A percentile compares a stretch with the other conserved stretches of the same genome.
phyloP scores from a whole-genome alignment of 2,329 filamentous ascomycete species.

The Periconia digitata region DNA sequence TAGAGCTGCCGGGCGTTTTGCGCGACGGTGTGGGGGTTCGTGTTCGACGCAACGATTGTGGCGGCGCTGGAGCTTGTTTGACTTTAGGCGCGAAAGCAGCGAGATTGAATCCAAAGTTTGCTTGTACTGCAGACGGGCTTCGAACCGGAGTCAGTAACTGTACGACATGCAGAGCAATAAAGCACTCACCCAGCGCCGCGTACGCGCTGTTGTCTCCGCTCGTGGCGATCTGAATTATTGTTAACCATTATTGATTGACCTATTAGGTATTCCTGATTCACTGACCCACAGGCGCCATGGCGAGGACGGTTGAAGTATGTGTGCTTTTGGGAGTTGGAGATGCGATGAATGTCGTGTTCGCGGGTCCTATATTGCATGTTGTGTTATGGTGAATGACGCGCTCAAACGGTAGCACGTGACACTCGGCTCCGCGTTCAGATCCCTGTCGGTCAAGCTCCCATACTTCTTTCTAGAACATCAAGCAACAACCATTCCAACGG shows the following conservation, averaged over 20 bases:
- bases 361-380: background rate
- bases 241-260: background rate
- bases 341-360: background rate
- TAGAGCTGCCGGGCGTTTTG: slow-evolving; percentile 18
- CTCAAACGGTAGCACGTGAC: background rate
- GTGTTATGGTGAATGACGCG: slow-evolving; percentile 6
- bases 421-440: background rate
- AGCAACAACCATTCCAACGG: background rate
- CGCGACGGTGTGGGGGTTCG: slow-evolving; percentile 22
- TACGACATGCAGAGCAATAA: slow-evolving; percentile 4
- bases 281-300: slow-evolving; percentile 39
- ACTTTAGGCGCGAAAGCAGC: slow-evolving; percentile 21
- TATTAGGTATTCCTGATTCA: background rate
- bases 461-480: background rate
- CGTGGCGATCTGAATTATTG: slow-evolving; percentile 49
- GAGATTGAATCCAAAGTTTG: slow-evolving; percentile 52
- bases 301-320: slow-evolving; percentile 7
- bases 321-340: slow-evolving; percentile 1
- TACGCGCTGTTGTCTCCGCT: slow-evolving; percentile 59
- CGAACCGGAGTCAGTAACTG: slow-evolving; percentile 21
- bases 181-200: slow-evolving; percentile 58
- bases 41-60: slow-evolving; percentile 17
- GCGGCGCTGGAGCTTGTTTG: slow-evolving; percentile 31
- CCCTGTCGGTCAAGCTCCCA: background rate
- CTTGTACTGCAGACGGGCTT: slow-evolving; percentile 51